Base-by-base conservation (phyloP, 1,284 basidiomycete species). In the Somion occarium region DNA sequence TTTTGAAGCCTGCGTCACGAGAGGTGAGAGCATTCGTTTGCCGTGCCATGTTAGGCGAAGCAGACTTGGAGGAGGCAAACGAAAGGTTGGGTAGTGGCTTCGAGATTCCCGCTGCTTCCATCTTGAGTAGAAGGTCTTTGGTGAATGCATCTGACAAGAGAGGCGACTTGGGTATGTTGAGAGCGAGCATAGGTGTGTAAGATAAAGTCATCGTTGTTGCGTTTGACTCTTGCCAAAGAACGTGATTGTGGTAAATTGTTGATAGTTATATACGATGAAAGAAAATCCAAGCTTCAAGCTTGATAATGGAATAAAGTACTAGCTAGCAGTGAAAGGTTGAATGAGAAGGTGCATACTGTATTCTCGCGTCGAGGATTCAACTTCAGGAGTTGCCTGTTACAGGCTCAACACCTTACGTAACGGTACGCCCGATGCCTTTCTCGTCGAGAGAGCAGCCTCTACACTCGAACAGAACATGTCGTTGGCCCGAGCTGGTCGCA, bases 101-200 rank as follows among this genome's bases (percentile, higher is more conserved):
- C 47, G 18, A 54, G 49, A 56, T 51, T 24, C 51, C 57, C 48
- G 56, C 52, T 23, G 55, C 58, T 23, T 51, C 50, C 41, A 60
- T 56, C 20, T 59, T 53, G 1, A 56, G 51, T 37, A 62, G 58
- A n/a, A 61, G 58, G 1, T 60, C 58, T 38, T 61, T 57, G 1
- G 61, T 56, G 18, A 62, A 49, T 5, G 59, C 48, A 22, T 61
- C 62, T 22, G 63, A 58, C 7, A 67, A 56, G 23, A 70, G 58
- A 19, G 68, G 68, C 2, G 66, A 66, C 19, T 57, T 56, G 20
- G 68, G 61, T 18, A 70, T 58, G 38, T 41, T 38, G n/a, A 42
- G 46, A 26, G 20, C 30, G 15, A 23, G 46, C 38, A 27, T 9
- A 18, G 47, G 47, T 37, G 38, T 47, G 41, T 55, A 55, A 54